Evolutionary conservation across 164 flowering plant genomes (phyloP).

Genomic region (Vitis riparia): DNA sequence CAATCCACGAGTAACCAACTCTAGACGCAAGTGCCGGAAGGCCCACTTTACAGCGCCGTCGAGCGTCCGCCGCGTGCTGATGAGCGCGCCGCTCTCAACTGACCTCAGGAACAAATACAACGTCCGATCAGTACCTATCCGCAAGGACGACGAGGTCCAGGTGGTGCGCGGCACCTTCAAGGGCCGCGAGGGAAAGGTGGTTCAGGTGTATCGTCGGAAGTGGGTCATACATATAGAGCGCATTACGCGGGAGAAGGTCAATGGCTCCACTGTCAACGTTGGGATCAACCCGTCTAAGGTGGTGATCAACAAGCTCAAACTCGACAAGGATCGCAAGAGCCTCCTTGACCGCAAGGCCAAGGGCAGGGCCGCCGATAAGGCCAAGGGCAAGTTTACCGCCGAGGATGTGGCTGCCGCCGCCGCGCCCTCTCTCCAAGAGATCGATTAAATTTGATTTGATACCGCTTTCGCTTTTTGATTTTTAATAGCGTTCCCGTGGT

Average conservation of each 20-base stretch:
- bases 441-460: too few relatives aligned
- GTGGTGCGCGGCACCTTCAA: slow-evolving; percentile 78
- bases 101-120: slow-evolving; percentile 72
- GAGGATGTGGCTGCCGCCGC: slow-evolving; percentile 39
- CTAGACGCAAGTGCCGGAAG: slow-evolving; percentile 70
- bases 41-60: slow-evolving; percentile 86
- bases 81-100: slow-evolving; percentile 63
- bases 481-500: too few relatives aligned
- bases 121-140: slow-evolving; percentile 74
- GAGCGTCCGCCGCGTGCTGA: slow-evolving; percentile 62
- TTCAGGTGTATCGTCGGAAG: slow-evolving; percentile 77
- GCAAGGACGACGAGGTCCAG: slow-evolving; percentile 88
- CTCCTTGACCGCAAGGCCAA: slow-evolving; percentile 72
- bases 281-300: slow-evolving; percentile 74
- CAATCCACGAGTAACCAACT: slow-evolving; percentile 61
- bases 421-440: too few relatives aligned
- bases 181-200: slow-evolving; percentile 81
- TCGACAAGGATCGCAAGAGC: slow-evolving; percentile 79
- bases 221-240: slow-evolving; percentile 88
- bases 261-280: slow-evolving; percentile 79
- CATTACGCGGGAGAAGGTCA: slow-evolving; percentile 80
- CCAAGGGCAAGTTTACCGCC: slow-evolving; percentile 70
- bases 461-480: too few relatives aligned
- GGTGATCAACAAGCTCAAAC: slow-evolving; percentile 67
- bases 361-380: slow-evolving; percentile 76